These are phyloP conservation scores for Cymbomonas tetramitiformis DNA, from an alignment of 139 green algal species.

Conservation along the genomic window DNA sequence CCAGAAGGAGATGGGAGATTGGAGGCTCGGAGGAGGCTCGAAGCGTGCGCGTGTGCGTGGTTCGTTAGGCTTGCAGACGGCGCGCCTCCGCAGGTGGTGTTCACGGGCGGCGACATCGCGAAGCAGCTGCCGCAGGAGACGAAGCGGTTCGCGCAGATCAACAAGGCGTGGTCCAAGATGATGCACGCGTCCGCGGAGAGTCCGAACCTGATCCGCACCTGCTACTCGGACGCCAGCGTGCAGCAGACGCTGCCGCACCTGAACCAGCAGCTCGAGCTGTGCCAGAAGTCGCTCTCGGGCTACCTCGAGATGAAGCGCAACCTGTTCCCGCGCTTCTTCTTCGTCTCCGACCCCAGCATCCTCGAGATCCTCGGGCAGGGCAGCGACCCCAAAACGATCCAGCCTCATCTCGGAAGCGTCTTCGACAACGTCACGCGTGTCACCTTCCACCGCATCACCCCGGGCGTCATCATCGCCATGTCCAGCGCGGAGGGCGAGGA, in stretches of 20 bases:
- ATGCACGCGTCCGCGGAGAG: slow-evolving; percentile 61
- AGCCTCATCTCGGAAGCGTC: slow-evolving; percentile 74
- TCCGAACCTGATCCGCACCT: slow-evolving; percentile 48
- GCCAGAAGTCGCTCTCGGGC: slow-evolving; percentile 71
- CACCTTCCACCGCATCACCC: slow-evolving; percentile 64
- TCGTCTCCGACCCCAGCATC: slow-evolving; percentile 69
- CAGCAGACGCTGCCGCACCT: slow-evolving; percentile 44
- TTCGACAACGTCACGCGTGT: slow-evolving; percentile 69
- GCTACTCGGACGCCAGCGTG: slow-evolving; percentile 65
- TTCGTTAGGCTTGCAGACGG: no score
- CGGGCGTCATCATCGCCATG: slow-evolving; percentile 61
- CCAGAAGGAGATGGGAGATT: no score
- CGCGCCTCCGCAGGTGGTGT: no score
- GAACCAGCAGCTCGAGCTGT: slow-evolving; percentile 64
- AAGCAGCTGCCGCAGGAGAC: slow-evolving; percentile 57
- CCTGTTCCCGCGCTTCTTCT: slow-evolving; percentile 73
- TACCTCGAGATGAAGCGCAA: slow-evolving; percentile 80
- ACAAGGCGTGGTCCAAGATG: slow-evolving; percentile 62
- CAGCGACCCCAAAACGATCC: slow-evolving; percentile 63
- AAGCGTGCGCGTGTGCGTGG: no score
- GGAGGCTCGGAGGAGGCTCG: no score
- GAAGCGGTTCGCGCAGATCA: slow-evolving; percentile 51
- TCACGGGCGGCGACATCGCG: slow-evolving; percentile 64
- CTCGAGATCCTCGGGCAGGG: slow-evolving; percentile 62
- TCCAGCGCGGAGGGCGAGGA: slow-evolving; percentile 53